A percentile compares a stretch with the other conserved stretches of the same genome.
Evolutionary conservation across 2,329 filamentous ascomycete genomes (phyloP).

Genomic region (Colletotrichum euphorbiae): DNA sequence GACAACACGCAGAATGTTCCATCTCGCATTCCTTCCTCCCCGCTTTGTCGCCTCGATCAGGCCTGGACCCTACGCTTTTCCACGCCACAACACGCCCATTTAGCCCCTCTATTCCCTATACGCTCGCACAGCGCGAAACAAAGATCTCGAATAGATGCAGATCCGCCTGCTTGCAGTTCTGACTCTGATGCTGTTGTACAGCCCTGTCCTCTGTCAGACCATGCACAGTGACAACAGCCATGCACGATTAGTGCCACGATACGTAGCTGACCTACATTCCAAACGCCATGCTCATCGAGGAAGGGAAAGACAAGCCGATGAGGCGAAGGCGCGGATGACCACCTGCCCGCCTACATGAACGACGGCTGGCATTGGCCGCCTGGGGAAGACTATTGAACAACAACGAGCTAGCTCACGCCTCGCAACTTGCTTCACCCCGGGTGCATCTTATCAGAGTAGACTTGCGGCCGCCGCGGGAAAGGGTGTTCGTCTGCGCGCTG

Average conservation of each 20-base stretch:
- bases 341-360: slow-evolving; percentile 24
- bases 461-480: slow-evolving; percentile 4
- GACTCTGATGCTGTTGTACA: slow-evolving; percentile 39
- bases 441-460: not conserved
- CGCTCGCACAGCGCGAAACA: slow-evolving; percentile 32
- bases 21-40: slow-evolving; percentile 9
- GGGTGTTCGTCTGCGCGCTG: slow-evolving; percentile 15
- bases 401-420: slow-evolving; percentile 9
- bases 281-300: not conserved
- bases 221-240: slow-evolving; percentile 35
- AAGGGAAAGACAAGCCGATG: slow-evolving; percentile 24
- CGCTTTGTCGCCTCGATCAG: not conserved
- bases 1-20: slow-evolving; percentile 7
- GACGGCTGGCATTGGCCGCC: slow-evolving; percentile 9
- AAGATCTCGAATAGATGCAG: slow-evolving; percentile 45
- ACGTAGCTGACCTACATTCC: slow-evolving; percentile 6
- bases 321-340: slow-evolving; percentile 19
- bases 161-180: slow-evolving; percentile 41
- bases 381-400: slow-evolving; percentile 22
- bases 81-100: slow-evolving; percentile 1
- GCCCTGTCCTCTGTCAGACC: slow-evolving; percentile 32
- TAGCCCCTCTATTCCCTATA: slow-evolving; percentile 1
- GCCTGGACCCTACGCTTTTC: slow-evolving; percentile 16
- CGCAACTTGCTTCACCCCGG: slow-evolving; percentile 1
- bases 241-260: slow-evolving; percentile 26